Conservation (phyloP, 176 grass and related monocot species). For the Paspalum vaginatum region DNA sequence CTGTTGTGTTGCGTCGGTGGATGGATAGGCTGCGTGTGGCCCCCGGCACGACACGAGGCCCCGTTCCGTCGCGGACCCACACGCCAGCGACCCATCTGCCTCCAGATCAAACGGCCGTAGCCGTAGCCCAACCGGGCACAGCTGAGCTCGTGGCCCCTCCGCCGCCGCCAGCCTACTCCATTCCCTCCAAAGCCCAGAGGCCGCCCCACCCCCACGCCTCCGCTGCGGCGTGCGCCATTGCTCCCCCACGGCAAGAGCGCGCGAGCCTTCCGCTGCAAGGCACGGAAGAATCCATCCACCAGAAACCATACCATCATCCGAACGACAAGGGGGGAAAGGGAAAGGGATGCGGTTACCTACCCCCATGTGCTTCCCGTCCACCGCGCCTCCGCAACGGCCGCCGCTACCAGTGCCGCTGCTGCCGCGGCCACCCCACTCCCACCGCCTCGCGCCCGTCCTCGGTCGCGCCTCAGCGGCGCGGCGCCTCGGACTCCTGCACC, state of each 20-base stretch:
- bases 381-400: neutral
- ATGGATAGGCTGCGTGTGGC: slow-evolving; percentile 52
- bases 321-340: neutral
- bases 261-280: neutral
- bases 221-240: slow-evolving; percentile 32
- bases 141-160: neutral
- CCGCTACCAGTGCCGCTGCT: neutral
- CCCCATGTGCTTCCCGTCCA: slow-evolving; percentile 30
- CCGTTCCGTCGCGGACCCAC: neutral
- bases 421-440: slow-evolving; percentile 5
- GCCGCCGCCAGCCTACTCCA: neutral
- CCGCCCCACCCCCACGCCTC: neutral
- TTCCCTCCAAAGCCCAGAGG: too few relatives aligned
- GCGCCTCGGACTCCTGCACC: neutral
- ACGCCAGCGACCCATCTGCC: neutral
- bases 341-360: slow-evolving; percentile 37
- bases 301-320: too few relatives aligned
- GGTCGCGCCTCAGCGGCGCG: neutral
- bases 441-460: neutral
- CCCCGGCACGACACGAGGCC: neutral
- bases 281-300: neutral
- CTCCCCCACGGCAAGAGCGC: neutral
- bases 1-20: neutral
- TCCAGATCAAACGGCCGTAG: neutral
- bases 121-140: neutral